Evolutionary conservation across 345 rosid species (phyloP), one percentile per base, ranked within the genome.

Genomic region (Trapa bicornis): DNA sequence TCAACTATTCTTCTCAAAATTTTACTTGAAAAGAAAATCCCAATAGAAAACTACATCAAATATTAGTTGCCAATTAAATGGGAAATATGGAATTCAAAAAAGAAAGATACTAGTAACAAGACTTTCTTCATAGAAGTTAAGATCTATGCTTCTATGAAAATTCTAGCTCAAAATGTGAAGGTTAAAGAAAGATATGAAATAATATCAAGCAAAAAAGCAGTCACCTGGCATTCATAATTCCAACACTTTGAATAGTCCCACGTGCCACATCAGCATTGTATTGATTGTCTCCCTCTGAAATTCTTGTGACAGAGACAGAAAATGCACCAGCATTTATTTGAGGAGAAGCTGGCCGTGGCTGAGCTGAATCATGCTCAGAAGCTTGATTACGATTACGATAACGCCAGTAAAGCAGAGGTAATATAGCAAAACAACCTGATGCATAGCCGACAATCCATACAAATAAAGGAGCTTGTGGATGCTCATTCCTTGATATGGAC

Each of bases 391-490:
- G 92, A 66, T 87, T 83, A 68, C 77, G 80, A 70, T 84, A 94
- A 65, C 96, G 96, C 96, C 96, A 91, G 76, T 85, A 94, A 54
- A 91, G 81, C 73, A 91, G 87, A 37, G 97, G 99, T 33, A 94
- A 87, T 2, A 91, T 87, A 9, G 95, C 93, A 69, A 87, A 71
- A 75, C 99, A 94, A 64, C 99, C 99, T 67, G 84, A 75, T 22
- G 96, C 89, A 76, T 94, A 94, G 71, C 96, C 97, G 42, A 94
- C 87, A 58, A 94, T 85, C 99, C 99, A 94, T 42, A 76, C 83
- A 54, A 84, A 82, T 76, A 94, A 68, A 0, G 97, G 99, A 4
- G 95, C 82, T 48, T 65, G 92, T 1, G 93, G 89, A 75, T 84
- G 85, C 78, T 94, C 97, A 61, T 89, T 68, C 80, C 83, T 91